These are phyloP conservation scores for Dorcoceras hygrometricum DNA, from an alignment of 257 asterid species.

Conservation along the genomic window DNA sequence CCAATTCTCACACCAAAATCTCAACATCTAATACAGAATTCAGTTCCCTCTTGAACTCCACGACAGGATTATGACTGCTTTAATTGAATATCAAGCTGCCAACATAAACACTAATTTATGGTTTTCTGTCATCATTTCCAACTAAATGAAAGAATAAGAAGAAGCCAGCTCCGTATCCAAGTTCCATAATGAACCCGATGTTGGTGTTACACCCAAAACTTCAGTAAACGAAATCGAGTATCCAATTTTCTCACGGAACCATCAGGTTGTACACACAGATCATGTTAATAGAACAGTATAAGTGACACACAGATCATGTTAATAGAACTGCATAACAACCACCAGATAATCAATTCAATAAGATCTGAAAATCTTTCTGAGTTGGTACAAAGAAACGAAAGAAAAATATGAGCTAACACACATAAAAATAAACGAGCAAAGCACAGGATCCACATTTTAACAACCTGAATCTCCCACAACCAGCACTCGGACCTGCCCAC, in stretches of 20 bases:
- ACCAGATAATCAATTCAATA: slow-evolving; percentile 8
- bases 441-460: background rate
- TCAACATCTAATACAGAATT: background rate
- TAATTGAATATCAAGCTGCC: background rate
- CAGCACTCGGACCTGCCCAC: slow-evolving; percentile 92
- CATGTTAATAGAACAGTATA: no score
- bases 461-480: slow-evolving; percentile 95
- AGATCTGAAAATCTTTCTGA: slow-evolving; percentile 9
- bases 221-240: background rate
- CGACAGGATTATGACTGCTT: background rate
- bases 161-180: background rate
- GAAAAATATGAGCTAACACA: background rate
- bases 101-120: background rate
- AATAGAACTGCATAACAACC: no score
- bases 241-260: slow-evolving; percentile 1
- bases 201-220: background rate
- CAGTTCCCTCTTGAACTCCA: background rate
- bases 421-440: background rate
- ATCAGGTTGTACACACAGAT: background rate
- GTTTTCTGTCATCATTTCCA: slow-evolving; percentile 3
- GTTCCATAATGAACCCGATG: background rate
- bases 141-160: background rate
- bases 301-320: no score
- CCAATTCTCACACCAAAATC: background rate
- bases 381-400: background rate